phyloP scores from a whole-genome alignment of 768 basidiomycete genomes.

The Sporobolomyces pararoseus region DNA sequence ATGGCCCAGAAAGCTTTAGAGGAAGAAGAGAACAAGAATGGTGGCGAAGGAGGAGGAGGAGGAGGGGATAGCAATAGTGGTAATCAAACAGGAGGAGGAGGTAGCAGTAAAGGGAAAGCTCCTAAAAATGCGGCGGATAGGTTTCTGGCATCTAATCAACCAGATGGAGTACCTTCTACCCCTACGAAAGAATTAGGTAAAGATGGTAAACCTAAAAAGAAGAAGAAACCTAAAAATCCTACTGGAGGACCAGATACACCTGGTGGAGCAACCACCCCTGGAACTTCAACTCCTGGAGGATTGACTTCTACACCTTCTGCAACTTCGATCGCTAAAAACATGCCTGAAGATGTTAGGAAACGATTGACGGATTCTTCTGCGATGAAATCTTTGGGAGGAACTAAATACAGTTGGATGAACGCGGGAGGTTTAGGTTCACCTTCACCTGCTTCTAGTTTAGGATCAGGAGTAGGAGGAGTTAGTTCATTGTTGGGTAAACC shows the following conservation, averaged over 20 bases:
- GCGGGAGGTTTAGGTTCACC: conserved; percentile 52
- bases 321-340: conserved; percentile 68
- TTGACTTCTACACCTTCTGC: conserved; percentile 13
- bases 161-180: conserved; percentile 13
- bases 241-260: background rate
- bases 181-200: conserved; percentile 27
- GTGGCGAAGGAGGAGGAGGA: background rate
- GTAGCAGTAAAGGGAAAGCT: conserved; percentile 34
- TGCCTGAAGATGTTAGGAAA: conserved; percentile 87
- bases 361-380: conserved; percentile 88
- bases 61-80: conserved; percentile 25
- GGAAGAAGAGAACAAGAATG: background rate
- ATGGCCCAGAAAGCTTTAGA: conserved; percentile 45
- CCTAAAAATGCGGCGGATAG: conserved; percentile 17
- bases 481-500: conserved; percentile 30
- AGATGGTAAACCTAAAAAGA: conserved; percentile 53
- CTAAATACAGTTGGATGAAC: conserved; percentile 83
- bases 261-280: background rate
- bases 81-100: conserved; percentile 51
- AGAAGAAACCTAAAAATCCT: conserved; percentile 66
- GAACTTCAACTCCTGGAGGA: too few species aligned
- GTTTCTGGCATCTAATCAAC: conserved; percentile 16
- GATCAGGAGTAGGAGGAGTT: background rate
- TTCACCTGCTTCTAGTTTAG: conserved; percentile 14
- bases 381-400: conserved; percentile 72